Conservation (phyloP, 1,284 basidiomycete genomes). For the Xerocomus alliaceus region DNA sequence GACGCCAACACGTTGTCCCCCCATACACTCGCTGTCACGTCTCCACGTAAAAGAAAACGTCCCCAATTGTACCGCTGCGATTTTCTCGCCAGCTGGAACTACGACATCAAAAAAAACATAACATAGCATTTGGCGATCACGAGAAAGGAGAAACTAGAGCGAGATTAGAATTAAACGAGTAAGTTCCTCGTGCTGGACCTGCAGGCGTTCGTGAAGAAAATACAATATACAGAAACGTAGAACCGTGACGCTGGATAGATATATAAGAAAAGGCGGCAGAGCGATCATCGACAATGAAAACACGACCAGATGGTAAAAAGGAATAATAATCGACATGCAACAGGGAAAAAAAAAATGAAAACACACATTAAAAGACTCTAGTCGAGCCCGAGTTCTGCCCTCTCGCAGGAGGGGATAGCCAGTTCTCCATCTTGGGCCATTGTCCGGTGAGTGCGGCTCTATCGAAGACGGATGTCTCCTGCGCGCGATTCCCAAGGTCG, state of each 20-base stretch:
- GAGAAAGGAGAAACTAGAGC: slow-evolving; percentile 20
- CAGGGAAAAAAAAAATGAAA: background rate
- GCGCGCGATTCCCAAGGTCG: slow-evolving; percentile 34
- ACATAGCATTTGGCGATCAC: slow-evolving; percentile 16
- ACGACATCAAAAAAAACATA: slow-evolving; percentile 14
- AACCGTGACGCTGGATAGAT: slow-evolving; percentile 8
- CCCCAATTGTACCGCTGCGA: too few relatives aligned
- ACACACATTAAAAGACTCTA: slow-evolving; percentile 35
- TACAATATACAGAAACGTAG: slow-evolving; percentile 36
- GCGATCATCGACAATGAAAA: slow-evolving; percentile 13
- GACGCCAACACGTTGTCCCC: background rate
- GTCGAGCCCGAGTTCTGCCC: slow-evolving; percentile 42
- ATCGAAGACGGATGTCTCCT: slow-evolving; percentile 35
- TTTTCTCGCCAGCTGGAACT: slow-evolving; percentile 6
- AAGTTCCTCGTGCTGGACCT: slow-evolving; percentile 42
- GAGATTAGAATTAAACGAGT: slow-evolving; percentile 42
- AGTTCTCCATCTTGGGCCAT: slow-evolving; percentile 45
- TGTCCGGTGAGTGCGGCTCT: slow-evolving; percentile 38
- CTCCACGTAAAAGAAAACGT: background rate
- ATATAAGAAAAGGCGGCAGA: slow-evolving; percentile 12
- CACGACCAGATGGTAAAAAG: slow-evolving; percentile 1
- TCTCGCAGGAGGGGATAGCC: slow-evolving; percentile 37
- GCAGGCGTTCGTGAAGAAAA: slow-evolving; percentile 30
- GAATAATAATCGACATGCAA: background rate
- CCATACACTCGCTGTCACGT: background rate